A percentile compares a stretch with the other conserved stretches of the same genome.
Evolutionary conservation across 2,329 filamentous ascomycete genomes (phyloP).

Genomic region (Botrytis cinerea): DNA sequence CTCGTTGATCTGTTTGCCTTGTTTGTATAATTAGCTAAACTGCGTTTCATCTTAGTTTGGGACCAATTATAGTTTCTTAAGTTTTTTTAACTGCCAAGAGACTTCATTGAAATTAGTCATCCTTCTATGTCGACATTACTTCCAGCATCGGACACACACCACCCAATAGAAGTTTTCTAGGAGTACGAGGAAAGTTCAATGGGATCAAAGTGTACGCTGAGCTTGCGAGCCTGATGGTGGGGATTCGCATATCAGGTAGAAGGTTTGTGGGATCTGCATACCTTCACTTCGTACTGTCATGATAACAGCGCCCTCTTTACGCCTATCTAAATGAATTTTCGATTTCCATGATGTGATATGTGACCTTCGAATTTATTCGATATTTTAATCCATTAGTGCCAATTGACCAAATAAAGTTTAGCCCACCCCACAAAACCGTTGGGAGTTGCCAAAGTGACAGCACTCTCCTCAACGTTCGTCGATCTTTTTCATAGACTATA

Average conservation of each 20-base stretch:
- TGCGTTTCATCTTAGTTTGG: neutral
- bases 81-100: neutral
- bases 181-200: neutral
- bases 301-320: neutral
- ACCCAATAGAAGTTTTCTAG: neutral
- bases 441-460: neutral
- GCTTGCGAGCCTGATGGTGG: neutral
- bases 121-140: accelerated
- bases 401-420: neutral
- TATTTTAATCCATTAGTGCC: neutral
- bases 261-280: neutral
- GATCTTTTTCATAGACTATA: neutral
- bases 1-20: neutral
- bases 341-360: neutral
- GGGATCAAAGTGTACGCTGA: neutral
- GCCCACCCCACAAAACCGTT: neutral
- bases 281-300: neutral
- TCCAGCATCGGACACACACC: neutral
- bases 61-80: neutral
- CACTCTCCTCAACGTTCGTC: neutral
- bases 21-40: neutral
- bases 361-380: neutral
- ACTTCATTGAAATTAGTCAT: neutral
- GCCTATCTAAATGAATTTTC: neutral
- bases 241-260: neutral